These are phyloP conservation scores for Pleurozium schreberi DNA, from an alignment of 225 moss, liverwort and hornwort genomes.

Conservation along the genomic window DNA sequence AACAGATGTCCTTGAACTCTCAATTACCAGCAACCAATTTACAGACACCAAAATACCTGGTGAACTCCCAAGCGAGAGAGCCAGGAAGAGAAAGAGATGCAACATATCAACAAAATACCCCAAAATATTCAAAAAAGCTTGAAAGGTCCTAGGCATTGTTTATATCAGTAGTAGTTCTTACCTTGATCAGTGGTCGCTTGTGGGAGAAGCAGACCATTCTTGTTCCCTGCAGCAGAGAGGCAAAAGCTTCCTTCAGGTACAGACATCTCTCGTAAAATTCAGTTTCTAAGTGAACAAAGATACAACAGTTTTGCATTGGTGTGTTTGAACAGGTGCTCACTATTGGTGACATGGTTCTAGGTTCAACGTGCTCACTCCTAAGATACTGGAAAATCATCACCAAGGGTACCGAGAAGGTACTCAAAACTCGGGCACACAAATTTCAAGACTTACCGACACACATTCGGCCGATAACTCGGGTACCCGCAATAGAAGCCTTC, in stretches of 20 bases:
- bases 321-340: background rate
- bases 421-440: background rate
- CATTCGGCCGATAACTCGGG: constrained; percentile 94
- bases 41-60: background rate
- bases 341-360: background rate
- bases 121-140: background rate
- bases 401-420: background rate
- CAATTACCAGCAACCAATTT: background rate
- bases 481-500: constrained; percentile 75
- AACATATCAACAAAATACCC: background rate
- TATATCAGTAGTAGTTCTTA: background rate
- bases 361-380: background rate
- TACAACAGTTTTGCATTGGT: background rate
- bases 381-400: background rate
- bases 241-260: background rate
- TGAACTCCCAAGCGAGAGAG: background rate
- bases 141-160: background rate
- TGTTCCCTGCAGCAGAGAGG: constrained; percentile 39
- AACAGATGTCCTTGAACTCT: background rate
- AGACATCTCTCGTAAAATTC: background rate
- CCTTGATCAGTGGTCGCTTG: constrained; percentile 93
- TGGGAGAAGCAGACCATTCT: constrained; percentile 77
- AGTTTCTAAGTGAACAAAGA: background rate
- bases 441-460: constrained; percentile 53
- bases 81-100: background rate